These are phyloP conservation scores for Epichloe uncinata DNA, from an alignment of 2,329 filamentous ascomycete species.

Conservation along the genomic window DNA sequence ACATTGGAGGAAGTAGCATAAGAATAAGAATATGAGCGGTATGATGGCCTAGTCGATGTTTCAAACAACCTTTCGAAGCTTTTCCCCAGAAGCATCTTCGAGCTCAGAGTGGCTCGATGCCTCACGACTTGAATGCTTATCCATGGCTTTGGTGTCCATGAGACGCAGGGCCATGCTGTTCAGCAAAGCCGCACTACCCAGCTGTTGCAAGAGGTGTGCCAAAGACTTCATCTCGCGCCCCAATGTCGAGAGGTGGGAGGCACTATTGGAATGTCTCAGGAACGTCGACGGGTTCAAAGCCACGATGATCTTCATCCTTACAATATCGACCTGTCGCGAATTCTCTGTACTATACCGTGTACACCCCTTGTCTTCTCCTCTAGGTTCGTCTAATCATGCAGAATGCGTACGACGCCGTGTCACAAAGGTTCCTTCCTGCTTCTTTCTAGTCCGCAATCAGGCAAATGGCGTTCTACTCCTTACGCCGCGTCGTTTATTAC, in stretches of 20 bases:
- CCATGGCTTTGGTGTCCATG: not conserved
- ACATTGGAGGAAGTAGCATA: constrained; percentile 16
- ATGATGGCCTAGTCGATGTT: constrained; percentile 15
- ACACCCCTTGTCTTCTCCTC: too few species aligned
- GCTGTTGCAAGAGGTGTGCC: not conserved
- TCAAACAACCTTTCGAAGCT: constrained; percentile 8
- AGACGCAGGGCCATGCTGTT: not conserved
- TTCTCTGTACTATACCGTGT: not conserved
- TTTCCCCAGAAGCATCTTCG: not conserved
- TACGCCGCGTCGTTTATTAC: too few species aligned
- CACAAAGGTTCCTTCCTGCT: too few species aligned
- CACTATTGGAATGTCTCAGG: too few species aligned
- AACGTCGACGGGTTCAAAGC: too few species aligned
- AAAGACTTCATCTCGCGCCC: too few species aligned
- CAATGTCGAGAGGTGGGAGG: too few species aligned
- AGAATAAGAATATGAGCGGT: constrained; percentile 15
- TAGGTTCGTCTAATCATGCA: too few species aligned
- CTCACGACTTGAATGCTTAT: not conserved
- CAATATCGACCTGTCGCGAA: not conserved
- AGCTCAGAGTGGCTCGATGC: not conserved
- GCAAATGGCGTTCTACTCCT: too few species aligned
- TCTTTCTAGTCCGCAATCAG: too few species aligned
- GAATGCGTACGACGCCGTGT: too few species aligned
- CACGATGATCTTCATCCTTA: too few species aligned
- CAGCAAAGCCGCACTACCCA: not conserved